Evolutionary conservation across 495 filamentous ascomycete genomes (phyloP).

Genomic region (Xeromyces bisporus): DNA sequence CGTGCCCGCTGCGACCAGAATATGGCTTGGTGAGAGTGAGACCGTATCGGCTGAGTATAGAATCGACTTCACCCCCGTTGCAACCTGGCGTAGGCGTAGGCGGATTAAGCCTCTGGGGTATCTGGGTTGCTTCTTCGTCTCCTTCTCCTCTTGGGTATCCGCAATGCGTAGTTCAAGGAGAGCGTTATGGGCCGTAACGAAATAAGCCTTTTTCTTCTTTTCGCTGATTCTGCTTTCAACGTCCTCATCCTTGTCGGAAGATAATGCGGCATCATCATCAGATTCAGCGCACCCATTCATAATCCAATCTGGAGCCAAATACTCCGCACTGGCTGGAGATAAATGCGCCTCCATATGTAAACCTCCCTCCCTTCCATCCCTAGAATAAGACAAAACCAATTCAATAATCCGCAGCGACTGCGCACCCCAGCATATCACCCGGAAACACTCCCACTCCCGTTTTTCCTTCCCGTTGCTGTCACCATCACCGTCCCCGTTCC

Average conservation of each 20-base stretch:
- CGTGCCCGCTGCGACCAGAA: constrained; percentile 75
- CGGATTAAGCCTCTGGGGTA: constrained; percentile 13
- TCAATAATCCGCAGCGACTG: constrained; percentile 48
- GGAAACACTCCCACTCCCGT: constrained; percentile 13
- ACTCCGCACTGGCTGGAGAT: constrained; percentile 17
- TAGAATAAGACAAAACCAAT: constrained; percentile 7
- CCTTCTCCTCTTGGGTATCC: constrained; percentile 3
- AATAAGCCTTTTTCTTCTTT: constrained; percentile 11
- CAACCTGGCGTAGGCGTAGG: constrained; percentile 25
- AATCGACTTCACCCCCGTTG: constrained; percentile 63
- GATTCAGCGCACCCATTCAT: constrained; percentile 42
- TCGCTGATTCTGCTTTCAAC: neutral
- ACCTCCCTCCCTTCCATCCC: constrained; percentile 6
- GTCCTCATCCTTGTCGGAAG: neutral
- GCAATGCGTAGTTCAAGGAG: constrained; percentile 30
- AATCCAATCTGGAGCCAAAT: constrained; percentile 60
- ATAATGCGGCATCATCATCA: constrained; percentile 6
- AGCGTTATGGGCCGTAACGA: constrained; percentile 80
- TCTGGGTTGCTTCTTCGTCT: no score
- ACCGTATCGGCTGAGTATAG: constrained; percentile 69
- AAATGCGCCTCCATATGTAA: constrained; percentile 5
- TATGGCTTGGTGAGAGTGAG: constrained; percentile 33
- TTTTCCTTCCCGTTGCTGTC: no score
- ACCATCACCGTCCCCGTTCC: no score
- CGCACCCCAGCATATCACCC: constrained; percentile 60